Conservation (phyloP, 352 stramenopile species). For the Pythium folliculosum region DNA sequence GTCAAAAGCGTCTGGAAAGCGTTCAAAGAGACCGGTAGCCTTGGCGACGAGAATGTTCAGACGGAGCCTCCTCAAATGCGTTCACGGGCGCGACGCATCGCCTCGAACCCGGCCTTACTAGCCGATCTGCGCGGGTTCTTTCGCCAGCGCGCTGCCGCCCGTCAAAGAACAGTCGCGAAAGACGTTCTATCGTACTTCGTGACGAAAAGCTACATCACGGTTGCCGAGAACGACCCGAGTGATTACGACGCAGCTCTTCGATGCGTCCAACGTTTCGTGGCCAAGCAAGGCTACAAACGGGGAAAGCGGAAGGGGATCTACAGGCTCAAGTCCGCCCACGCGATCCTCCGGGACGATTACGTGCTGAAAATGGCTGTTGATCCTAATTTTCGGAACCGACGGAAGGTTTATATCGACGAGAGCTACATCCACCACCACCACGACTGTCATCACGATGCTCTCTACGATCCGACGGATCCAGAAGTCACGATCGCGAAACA, state of each 20-base stretch:
- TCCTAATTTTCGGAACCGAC: not conserved
- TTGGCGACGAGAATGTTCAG: too few relatives aligned
- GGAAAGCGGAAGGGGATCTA: slow-evolving; percentile 3
- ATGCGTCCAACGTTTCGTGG: slow-evolving; percentile 4
- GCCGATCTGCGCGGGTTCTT: not conserved
- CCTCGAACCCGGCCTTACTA: too few relatives aligned
- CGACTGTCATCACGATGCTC: slow-evolving; percentile 14
- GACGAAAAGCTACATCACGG: not conserved
- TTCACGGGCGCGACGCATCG: too few relatives aligned
- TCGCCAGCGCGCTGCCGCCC: not conserved
- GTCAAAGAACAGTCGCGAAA: not conserved
- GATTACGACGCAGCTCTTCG: not conserved
- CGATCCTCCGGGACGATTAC: not conserved
- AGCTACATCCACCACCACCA: slow-evolving; percentile 35
- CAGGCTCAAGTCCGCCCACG: not conserved
- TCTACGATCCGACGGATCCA: slow-evolving; percentile 29
- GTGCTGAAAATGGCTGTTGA: slow-evolving; percentile 7
- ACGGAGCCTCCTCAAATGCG: too few relatives aligned
- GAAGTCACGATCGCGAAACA: not conserved
- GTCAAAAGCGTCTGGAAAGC: too few relatives aligned
- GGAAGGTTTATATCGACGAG: slow-evolving; percentile 34
- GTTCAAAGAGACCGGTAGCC: too few relatives aligned
- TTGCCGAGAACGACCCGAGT: not conserved
- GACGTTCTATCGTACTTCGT: not conserved
- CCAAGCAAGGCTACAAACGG: slow-evolving; percentile 4